A percentile compares a stretch with the other conserved stretches of the same genome.
phyloP scores from a whole-genome alignment of 2,329 filamentous ascomycete species.

The Leptographium procerum region DNA sequence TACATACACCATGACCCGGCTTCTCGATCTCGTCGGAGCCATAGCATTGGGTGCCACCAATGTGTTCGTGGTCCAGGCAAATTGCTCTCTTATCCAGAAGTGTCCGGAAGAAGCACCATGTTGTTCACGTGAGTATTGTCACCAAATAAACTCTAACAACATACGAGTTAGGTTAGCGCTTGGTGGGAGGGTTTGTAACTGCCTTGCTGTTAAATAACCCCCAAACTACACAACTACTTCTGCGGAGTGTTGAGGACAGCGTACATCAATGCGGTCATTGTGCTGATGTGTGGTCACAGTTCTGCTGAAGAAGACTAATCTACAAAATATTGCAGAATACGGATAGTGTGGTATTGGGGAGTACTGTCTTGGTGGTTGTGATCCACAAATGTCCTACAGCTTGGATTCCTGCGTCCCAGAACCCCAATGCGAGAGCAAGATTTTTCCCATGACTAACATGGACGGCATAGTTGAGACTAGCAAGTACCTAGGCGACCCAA shows the following conservation, averaged over 20 bases:
- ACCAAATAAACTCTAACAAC: neutral
- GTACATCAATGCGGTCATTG: neutral
- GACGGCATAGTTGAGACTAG: slow-evolving; percentile 59
- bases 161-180: neutral
- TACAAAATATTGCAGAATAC: slow-evolving; percentile 55
- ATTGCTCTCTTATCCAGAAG: neutral
- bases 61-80: neutral
- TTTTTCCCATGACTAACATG: slow-evolving; percentile 62
- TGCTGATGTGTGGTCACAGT: no score
- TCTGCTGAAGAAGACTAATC: neutral
- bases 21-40: neutral
- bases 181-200: no score
- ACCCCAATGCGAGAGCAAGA: slow-evolving; percentile 67
- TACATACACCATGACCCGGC: neutral
- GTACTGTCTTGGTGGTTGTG: slow-evolving; percentile 92
- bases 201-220: no score
- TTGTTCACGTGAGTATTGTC: slow-evolving; percentile 7
- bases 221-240: no score
- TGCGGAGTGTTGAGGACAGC: neutral
- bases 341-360: slow-evolving; percentile 87
- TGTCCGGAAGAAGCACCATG: slow-evolving; percentile 5
- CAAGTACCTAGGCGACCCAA: slow-evolving; percentile 77
- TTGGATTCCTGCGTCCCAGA: slow-evolving; percentile 77
- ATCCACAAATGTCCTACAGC: slow-evolving; percentile 71
- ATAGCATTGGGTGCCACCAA: neutral